Base-by-base conservation (phyloP, 345 rosid genomes). In the Alliaria petiolata region DNA sequence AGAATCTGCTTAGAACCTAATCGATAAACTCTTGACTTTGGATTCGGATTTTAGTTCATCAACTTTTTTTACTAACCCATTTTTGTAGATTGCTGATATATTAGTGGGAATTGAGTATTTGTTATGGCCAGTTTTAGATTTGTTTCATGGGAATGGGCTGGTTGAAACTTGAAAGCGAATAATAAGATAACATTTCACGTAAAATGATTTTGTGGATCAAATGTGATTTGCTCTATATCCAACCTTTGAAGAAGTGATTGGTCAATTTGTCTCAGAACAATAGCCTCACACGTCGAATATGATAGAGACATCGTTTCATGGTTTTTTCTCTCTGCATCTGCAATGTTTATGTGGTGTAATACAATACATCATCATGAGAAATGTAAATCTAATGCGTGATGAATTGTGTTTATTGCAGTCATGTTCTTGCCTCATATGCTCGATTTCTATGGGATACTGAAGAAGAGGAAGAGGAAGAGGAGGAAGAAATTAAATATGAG, bases 401-500 rank as follows among this genome's bases (percentile, higher is more conserved):
- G 11, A 59, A 52, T n/a, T 46, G 33, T 67, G 49, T 67, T 61
- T 50, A 35, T 52, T 54, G 79, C 83, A 91, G 96, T 71, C 76
- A 78, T 78, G 82, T 87, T 53, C 82, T 81, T 46, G 90, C 89
- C 7, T 87, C 97, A 53, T 91, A 87, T 81, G 96, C 96, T 61
- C 83, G 70, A 28, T 87, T 89, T 70, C 83, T 87, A 4, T 86
- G 92, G 93, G 96, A 89, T 77, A 71, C 77, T 3, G 91, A 86
- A 58, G 91, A 87, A 10, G 85, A 81, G 0, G 81, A 72, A 15
- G 76, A 81, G n/a, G n/a, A n/a, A n/a, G n/a, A n/a, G n/a, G n/a
- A n/a, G 4, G 78, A 65, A 58, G 67, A 31, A 42, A 42, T 2
- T 5, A 74, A 50, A 61, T 57, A 44, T 43, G 57, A 67, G 43